Percentiles rank a stretch among this genome's conserved stretches.
Evolutionary conservation across 2,329 filamentous ascomycete species (phyloP).

Genomic region (Corinectria fuckeliana): DNA sequence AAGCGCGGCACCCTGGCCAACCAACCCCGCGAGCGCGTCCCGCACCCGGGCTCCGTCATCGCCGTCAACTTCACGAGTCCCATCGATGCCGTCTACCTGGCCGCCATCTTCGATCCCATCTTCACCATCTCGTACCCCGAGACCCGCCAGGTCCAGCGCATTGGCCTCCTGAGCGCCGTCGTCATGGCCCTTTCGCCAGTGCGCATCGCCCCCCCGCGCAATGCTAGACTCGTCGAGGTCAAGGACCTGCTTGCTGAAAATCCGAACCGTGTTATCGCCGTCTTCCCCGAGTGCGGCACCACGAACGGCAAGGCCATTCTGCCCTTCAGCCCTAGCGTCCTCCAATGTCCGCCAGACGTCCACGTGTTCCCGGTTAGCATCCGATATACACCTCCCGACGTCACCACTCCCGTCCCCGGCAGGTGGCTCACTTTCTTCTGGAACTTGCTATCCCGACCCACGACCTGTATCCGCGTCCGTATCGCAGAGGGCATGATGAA

Average conservation of each 20-base stretch:
- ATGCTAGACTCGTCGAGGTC: constrained; percentile 64
- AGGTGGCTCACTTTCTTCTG: constrained; percentile 78
- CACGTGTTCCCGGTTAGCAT: constrained; percentile 91
- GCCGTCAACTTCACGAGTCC: constrained; percentile 92
- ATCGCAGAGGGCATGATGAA: constrained; percentile 79
- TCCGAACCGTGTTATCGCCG: constrained; percentile 77
- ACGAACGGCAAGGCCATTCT: constrained; percentile 93
- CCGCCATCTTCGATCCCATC: constrained; percentile 94
- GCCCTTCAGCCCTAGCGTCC: constrained; percentile 78
- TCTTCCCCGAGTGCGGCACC: constrained; percentile 94
- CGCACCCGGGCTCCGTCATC: constrained; percentile 80
- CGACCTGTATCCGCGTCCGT: constrained; percentile 87
- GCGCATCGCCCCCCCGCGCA: constrained; percentile 51
- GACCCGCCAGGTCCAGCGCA: constrained; percentile 73
- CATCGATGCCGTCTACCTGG: constrained; percentile 90
- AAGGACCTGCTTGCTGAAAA: constrained; percentile 68
- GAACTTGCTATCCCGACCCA: constrained; percentile 83
- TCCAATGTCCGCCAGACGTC: constrained; percentile 69
- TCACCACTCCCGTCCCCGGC: constrained; percentile 87
- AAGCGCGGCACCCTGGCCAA: constrained; percentile 86
- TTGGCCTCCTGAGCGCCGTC: constrained; percentile 80
- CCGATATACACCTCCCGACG: constrained; percentile 85
- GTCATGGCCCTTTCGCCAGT: constrained; percentile 72
- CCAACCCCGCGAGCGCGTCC: constrained; percentile 75
- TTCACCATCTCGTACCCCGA: constrained; percentile 86